Evolutionary conservation across 1,284 basidiomycete species (phyloP).

Genomic region (Melanopsichium pennsylvanicum): DNA sequence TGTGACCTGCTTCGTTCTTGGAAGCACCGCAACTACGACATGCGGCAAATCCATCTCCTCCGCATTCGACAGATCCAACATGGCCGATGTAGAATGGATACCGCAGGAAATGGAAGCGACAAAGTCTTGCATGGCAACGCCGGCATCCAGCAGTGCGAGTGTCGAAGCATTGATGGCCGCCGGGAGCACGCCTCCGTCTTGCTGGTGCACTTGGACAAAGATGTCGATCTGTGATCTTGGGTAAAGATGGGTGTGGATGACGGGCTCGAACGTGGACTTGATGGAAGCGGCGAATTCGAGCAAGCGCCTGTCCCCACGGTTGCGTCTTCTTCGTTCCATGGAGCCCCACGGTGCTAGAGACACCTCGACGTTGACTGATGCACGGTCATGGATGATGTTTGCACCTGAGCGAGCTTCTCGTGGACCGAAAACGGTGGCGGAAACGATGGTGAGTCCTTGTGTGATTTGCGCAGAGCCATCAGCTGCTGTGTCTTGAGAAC

Average conservation of each 20-base stretch:
- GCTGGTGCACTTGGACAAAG: slow-evolving; percentile 87
- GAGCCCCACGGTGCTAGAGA: slow-evolving; percentile 76
- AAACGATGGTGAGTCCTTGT: slow-evolving; percentile 88
- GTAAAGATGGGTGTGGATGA: slow-evolving; percentile 87
- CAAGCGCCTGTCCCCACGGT: slow-evolving; percentile 75
- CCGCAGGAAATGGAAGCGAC: slow-evolving; percentile 77
- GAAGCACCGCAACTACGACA: slow-evolving; percentile 86
- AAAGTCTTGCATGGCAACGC: slow-evolving; percentile 89
- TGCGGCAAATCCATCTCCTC: slow-evolving; percentile 91
- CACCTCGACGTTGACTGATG: slow-evolving; percentile 76
- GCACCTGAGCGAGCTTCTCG: slow-evolving; percentile 74
- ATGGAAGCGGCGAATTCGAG: slow-evolving; percentile 86
- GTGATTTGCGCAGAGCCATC: slow-evolving; percentile 85
- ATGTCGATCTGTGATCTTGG: slow-evolving; percentile 94
- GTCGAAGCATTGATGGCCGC: slow-evolving; percentile 94
- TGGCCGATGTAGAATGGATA: slow-evolving; percentile 69
- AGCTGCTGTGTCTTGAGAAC: slow-evolving; percentile 68
- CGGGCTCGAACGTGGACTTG: slow-evolving; percentile 93
- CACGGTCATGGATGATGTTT: slow-evolving; percentile 62
- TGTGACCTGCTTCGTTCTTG: slow-evolving; percentile 80
- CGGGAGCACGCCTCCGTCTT: slow-evolving; percentile 88
- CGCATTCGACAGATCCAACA: slow-evolving; percentile 84
- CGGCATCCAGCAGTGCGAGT: slow-evolving; percentile 86
- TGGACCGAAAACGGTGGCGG: slow-evolving; percentile 88
- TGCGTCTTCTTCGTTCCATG: slow-evolving; percentile 77